Evolutionary conservation across 805 yeast genomes (phyloP).

Genomic region (Metschnikowia picachoensis): DNA sequence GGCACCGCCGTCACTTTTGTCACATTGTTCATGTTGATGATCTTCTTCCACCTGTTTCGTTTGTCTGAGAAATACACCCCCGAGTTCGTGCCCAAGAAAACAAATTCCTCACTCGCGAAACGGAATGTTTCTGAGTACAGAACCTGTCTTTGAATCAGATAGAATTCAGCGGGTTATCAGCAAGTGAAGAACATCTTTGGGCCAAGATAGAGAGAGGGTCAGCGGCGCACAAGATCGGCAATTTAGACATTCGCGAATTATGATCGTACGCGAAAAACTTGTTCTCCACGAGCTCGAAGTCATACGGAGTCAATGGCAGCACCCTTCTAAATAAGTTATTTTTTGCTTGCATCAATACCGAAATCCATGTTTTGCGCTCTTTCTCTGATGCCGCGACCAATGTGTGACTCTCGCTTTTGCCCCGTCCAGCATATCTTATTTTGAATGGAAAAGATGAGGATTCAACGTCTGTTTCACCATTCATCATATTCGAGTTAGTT

Average conservation of each 20-base stretch:
- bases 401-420: conserved; percentile 51
- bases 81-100: conserved; percentile 55
- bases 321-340: conserved; percentile 29
- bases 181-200: background rate
- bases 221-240: conserved; percentile 50
- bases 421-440: conserved; percentile 51
- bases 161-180: background rate
- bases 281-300: conserved; percentile 50
- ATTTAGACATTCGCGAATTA: conserved; percentile 43
- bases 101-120: conserved; percentile 42
- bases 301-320: conserved; percentile 48
- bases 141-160: conserved; percentile 30
- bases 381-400: conserved; percentile 43
- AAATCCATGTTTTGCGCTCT: conserved; percentile 59
- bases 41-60: conserved; percentile 53
- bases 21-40: conserved; percentile 50
- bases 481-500: background rate
- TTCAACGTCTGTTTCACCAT: conserved; percentile 15
- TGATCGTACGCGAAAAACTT: conserved; percentile 63
- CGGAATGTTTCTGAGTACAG: conserved; percentile 45
- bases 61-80: conserved; percentile 59
- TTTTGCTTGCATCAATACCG: conserved; percentile 46
- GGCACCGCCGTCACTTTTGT: conserved; percentile 59
- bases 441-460: conserved; percentile 45
- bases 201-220: conserved; percentile 44